A percentile compares a stretch with the other conserved stretches of the same genome.
Conservation (phyloP, 1,284 basidiomycete species). For the Cryptococcus deneoformans region DNA sequence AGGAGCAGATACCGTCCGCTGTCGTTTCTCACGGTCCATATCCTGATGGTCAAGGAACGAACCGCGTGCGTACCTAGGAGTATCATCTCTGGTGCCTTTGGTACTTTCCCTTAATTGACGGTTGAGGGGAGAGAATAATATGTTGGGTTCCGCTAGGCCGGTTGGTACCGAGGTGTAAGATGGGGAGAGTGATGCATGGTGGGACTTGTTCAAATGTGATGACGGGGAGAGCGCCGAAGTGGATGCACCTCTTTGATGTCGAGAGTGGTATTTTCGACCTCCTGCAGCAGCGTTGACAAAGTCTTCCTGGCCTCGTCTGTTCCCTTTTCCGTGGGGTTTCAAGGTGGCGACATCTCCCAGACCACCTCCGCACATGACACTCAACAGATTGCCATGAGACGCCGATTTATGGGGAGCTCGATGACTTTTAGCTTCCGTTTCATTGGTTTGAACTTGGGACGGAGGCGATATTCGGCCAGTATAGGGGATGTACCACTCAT, state of each 20-base stretch:
- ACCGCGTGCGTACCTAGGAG: too few relatives aligned
- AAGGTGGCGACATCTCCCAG: background rate
- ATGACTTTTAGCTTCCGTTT: constrained; percentile 13
- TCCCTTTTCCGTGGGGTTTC: background rate
- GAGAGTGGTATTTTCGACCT: background rate
- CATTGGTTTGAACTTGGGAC: background rate
- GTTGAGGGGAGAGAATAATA: constrained; percentile 41
- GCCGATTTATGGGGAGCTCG: constrained; percentile 5
- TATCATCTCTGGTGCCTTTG: background rate
- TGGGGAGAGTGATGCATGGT: constrained; percentile 12
- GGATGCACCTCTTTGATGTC: background rate
- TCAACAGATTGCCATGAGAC: constrained; percentile 9
- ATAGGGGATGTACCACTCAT: constrained; percentile 35
- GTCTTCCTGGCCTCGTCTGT: background rate
- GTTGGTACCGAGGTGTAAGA: constrained; percentile 37
- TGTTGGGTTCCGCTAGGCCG: constrained; percentile 32
- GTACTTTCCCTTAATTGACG: constrained; percentile 21
- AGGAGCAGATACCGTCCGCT: constrained; percentile 18
- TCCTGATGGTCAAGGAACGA: too few relatives aligned
- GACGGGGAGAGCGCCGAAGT: background rate
- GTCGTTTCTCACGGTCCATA: constrained; percentile 3
- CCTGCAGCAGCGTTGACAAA: constrained; percentile 1
- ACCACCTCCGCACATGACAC: constrained; percentile 10
- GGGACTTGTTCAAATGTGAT: background rate
- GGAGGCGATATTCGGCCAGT: constrained; percentile 3